phyloP scores from a whole-genome alignment of 2,329 filamentous ascomycete genomes.

The Xylaria sp. region DNA sequence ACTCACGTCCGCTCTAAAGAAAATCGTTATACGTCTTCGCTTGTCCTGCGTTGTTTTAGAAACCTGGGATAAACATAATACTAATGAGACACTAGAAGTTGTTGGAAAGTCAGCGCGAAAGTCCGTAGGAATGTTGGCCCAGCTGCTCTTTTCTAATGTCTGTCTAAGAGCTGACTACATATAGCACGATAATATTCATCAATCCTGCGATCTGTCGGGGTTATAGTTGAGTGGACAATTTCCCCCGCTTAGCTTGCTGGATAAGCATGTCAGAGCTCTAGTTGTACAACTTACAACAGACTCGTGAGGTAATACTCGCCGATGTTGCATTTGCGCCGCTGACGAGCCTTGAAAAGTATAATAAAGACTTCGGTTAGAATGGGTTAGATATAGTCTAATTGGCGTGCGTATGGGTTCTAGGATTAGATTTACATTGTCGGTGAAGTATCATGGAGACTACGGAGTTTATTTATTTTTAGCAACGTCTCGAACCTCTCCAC shows the following conservation, averaged over 20 bases:
- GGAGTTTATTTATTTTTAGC: not conserved
- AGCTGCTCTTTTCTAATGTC: not conserved
- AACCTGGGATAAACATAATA: no score
- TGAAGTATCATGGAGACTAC: not conserved
- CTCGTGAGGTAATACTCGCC: not conserved
- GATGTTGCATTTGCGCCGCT: not conserved
- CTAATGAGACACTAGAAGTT: no score
- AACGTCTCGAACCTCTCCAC: not conserved
- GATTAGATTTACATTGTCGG: not conserved
- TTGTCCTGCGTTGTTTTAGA: no score
- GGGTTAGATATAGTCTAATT: not conserved
- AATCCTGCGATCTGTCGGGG: not conserved
- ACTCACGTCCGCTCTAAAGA: no score
- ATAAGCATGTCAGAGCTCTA: not conserved
- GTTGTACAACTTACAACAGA: not conserved
- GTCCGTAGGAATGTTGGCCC: no score
- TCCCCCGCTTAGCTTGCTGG: no score
- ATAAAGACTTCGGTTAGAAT: not conserved
- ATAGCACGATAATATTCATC: not conserved
- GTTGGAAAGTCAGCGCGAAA: no score
- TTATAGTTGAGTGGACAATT: no score
- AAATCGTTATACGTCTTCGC: no score
- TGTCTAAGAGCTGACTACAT: not conserved
- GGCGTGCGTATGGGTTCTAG: no score
- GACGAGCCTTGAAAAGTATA: not conserved